phyloP scores from a whole-genome alignment of 2,329 filamentous ascomycete genomes.

The Ramularia endophylla region DNA sequence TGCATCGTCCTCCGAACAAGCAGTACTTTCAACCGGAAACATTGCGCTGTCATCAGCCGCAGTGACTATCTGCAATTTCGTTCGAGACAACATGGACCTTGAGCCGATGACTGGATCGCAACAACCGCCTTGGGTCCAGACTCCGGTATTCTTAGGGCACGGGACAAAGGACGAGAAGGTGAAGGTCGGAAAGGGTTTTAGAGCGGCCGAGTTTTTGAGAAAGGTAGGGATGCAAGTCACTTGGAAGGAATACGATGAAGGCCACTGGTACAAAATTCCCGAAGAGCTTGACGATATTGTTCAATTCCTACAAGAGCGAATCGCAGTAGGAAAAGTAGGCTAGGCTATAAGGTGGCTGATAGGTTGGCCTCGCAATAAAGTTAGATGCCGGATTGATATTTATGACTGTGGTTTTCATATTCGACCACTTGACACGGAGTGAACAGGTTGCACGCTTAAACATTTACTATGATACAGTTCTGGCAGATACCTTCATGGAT shows the following conservation, averaged over 20 bases:
- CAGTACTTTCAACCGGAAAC: no score
- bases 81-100: slow-evolving; percentile 8
- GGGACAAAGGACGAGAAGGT: slow-evolving; percentile 4
- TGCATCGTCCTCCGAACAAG: no score
- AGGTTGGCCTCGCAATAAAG: no score
- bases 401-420: no score
- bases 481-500: no score
- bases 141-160: slow-evolving; percentile 5
- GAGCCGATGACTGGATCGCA: neutral
- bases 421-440: no score
- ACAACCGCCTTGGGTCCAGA: slow-evolving; percentile 1
- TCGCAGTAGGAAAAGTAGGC: no score
- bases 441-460: no score
- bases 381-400: no score
- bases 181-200: slow-evolving; percentile 1
- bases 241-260: slow-evolving; percentile 7
- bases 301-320: slow-evolving; percentile 1
- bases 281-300: slow-evolving; percentile 7
- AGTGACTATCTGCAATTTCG: slow-evolving; percentile 1
- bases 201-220: neutral
- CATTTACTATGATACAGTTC: no score
- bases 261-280: slow-evolving; percentile 8
- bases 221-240: neutral
- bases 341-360: no score
- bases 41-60: no score